Evolutionary conservation across 192 early-diverging fungal species (phyloP).

Genomic region (Coemansia sp.): DNA sequence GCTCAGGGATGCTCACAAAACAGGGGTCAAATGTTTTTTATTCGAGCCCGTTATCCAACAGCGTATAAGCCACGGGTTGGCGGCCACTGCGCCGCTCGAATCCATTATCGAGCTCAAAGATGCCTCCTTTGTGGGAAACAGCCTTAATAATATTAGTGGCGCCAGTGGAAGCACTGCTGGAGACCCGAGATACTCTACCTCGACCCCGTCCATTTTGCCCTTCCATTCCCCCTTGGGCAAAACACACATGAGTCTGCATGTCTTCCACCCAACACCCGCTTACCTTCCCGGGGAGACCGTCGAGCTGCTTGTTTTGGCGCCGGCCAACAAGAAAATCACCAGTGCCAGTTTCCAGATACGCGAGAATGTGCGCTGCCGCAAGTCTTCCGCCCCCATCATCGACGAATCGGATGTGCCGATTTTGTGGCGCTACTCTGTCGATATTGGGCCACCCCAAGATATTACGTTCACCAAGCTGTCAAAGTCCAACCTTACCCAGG

Average conservation of each 20-base stretch:
- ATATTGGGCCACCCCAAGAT: slow-evolving; percentile 25
- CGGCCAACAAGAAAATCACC: slow-evolving; percentile 36
- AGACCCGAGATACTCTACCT: not conserved
- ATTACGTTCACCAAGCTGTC: slow-evolving; percentile 43
- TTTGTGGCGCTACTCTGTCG: slow-evolving; percentile 48
- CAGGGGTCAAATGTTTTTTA: slow-evolving; percentile 27
- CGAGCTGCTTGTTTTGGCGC: slow-evolving; percentile 43
- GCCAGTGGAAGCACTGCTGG: not conserved
- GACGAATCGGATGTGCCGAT: slow-evolving; percentile 51
- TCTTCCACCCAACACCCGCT: slow-evolving; percentile 38
- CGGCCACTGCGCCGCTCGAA: slow-evolving; percentile 24
- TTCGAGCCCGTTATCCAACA: slow-evolving; percentile 49
- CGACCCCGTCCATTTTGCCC: slow-evolving; percentile 7
- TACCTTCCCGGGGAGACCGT: slow-evolving; percentile 45
- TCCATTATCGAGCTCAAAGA: slow-evolving; percentile 35
- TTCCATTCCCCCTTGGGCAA: slow-evolving; percentile 25
- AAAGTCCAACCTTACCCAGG: slow-evolving; percentile 33
- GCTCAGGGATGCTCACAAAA: slow-evolving; percentile 40
- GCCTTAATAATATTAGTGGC: not conserved
- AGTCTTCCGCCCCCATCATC: slow-evolving; percentile 51
- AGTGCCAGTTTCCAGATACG: slow-evolving; percentile 38
- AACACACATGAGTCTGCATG: slow-evolving; percentile 36
- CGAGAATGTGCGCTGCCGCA: slow-evolving; percentile 48
- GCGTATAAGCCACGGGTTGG: slow-evolving; percentile 15
- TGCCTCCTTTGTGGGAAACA: not conserved